These are phyloP conservation scores for Begonia peltatifolia DNA, from an alignment of 306 rosid genomes.

Conservation along the genomic window DNA sequence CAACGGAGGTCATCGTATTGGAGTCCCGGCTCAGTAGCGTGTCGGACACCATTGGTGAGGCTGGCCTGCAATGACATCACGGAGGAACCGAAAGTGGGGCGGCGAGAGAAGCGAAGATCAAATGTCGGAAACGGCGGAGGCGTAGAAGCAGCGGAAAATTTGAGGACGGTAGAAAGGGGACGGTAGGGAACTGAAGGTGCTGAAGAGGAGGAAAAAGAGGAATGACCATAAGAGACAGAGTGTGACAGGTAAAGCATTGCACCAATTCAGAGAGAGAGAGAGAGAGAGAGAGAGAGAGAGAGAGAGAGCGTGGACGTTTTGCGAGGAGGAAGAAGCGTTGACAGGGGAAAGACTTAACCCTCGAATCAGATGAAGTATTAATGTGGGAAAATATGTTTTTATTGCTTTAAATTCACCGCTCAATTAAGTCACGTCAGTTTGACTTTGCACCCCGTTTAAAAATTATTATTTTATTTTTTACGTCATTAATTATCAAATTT, in stretches of 20 bases:
- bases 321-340: not conserved
- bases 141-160: conserved; percentile 5
- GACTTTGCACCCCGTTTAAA: no score
- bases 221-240: conserved; percentile 12
- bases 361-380: no score
- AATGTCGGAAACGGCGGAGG: not conserved
- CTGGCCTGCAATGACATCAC: conserved; percentile 22
- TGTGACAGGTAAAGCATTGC: conserved; percentile 27
- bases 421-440: no score
- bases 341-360: no score
- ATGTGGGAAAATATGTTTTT: no score
- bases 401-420: no score
- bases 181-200: conserved; percentile 2
- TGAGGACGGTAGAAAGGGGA: not conserved
- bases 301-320: no score
- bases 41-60: conserved; percentile 10
- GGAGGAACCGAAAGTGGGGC: conserved; percentile 5
- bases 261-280: not conserved
- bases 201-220: not conserved
- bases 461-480: no score
- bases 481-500: no score
- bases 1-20: conserved; percentile 22
- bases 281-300: not conserved
- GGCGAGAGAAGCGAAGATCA: conserved; percentile 7
- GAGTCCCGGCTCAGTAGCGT: conserved; percentile 1